phyloP scores from a whole-genome alignment of 2,329 filamentous ascomycete genomes.

The Ophiostoma piceae region DNA sequence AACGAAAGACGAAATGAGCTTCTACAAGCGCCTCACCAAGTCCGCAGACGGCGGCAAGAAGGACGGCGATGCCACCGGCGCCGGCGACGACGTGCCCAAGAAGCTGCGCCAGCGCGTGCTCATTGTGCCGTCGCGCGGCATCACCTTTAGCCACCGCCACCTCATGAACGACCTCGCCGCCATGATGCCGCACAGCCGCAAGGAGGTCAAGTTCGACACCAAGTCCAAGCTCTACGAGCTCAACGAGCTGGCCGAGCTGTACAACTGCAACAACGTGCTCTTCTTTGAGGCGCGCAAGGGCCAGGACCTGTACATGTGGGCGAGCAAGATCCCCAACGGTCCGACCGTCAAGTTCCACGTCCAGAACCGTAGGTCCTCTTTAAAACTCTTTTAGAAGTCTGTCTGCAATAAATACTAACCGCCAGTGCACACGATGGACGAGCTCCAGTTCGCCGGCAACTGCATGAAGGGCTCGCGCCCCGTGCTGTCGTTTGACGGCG shows the following conservation, averaged over 20 bases:
- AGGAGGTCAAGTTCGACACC: conserved; percentile 94
- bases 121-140: conserved; percentile 85
- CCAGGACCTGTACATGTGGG: conserved; percentile 90
- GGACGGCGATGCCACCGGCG: conserved; percentile 42
- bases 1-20: not conserved
- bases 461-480: conserved; percentile 90
- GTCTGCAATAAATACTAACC: too few relatives aligned
- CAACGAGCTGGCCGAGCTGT: conserved; percentile 68
- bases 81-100: conserved; percentile 37
- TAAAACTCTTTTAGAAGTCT: too few relatives aligned
- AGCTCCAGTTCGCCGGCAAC: conserved; percentile 94
- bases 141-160: conserved; percentile 92
- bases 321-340: conserved; percentile 83
- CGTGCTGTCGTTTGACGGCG: conserved; percentile 82
- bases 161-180: conserved; percentile 82
- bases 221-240: conserved; percentile 82
- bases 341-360: conserved; percentile 60
- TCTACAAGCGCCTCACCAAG: conserved; percentile 71
- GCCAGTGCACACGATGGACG: conserved; percentile 96
- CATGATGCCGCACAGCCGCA: conserved; percentile 85
- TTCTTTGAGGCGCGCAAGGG: conserved; percentile 95
- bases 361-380: conserved; percentile 57
- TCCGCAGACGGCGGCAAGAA: conserved; percentile 27
- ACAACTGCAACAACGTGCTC: conserved; percentile 83
- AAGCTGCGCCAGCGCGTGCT: conserved; percentile 74